These are phyloP conservation scores for Colletotrichum truncatum DNA, from an alignment of 2,329 filamentous ascomycete genomes.

Conservation along the genomic window DNA sequence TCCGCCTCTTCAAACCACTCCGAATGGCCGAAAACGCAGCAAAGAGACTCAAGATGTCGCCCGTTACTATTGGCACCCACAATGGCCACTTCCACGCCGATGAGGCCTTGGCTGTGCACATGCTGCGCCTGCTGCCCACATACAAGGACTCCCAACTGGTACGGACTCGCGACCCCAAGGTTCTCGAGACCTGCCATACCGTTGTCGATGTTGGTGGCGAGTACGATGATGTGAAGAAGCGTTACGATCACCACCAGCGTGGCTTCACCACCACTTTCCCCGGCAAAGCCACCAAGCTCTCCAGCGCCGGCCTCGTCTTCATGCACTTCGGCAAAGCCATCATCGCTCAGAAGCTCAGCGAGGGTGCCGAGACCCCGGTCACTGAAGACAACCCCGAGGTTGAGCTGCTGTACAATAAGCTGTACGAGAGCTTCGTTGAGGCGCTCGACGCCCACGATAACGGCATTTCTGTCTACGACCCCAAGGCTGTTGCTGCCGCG, in stretches of 20 bases:
- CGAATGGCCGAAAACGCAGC: slow-evolving; percentile 75
- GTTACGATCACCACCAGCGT: slow-evolving; percentile 98
- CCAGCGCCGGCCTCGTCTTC: slow-evolving; percentile 92
- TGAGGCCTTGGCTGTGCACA: slow-evolving; percentile 95
- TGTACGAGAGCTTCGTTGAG: slow-evolving; percentile 95
- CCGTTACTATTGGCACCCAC: slow-evolving; percentile 84
- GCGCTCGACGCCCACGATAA: slow-evolving; percentile 98
- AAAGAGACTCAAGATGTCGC: slow-evolving; percentile 82
- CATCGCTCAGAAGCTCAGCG: slow-evolving; percentile 66
- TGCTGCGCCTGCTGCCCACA: slow-evolving; percentile 87
- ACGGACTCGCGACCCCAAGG: slow-evolving; percentile 84
- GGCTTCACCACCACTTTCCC: slow-evolving; percentile 89
- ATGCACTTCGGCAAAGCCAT: slow-evolving; percentile 92
- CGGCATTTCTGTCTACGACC: slow-evolving; percentile 85
- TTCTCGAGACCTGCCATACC: slow-evolving; percentile 86
- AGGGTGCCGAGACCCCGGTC: slow-evolving; percentile 56
- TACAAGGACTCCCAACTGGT: slow-evolving; percentile 80
- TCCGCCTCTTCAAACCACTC: slow-evolving; percentile 45
- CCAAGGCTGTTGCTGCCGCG: slow-evolving; percentile 72
- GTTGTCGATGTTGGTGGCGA: slow-evolving; percentile 98
- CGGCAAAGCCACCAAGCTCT: slow-evolving; percentile 85
- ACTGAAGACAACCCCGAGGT: slow-evolving; percentile 73
- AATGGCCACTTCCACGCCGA: slow-evolving; percentile 99
- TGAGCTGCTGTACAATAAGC: slow-evolving; percentile 81
- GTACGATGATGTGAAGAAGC: slow-evolving; percentile 79